phyloP scores from a whole-genome alignment of 1,139 yeast species.

The Pichia sp. region DNA sequence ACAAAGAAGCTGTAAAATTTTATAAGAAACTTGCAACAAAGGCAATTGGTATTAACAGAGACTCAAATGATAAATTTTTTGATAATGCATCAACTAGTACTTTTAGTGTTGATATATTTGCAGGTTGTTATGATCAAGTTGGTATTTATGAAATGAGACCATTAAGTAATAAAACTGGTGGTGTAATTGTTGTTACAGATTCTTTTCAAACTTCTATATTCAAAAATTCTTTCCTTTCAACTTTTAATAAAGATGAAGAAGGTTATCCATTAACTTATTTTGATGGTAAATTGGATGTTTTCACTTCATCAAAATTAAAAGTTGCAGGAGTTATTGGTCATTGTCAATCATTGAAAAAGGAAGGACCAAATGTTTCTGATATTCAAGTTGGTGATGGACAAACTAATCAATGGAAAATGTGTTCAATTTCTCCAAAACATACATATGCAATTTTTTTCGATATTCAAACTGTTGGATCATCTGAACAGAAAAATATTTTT shows the following conservation, averaged over 20 bases:
- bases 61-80: conserved; percentile 34
- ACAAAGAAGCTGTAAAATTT: conserved; percentile 81
- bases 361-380: conserved; percentile 70
- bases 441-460: conserved; percentile 87
- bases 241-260: conserved; percentile 79
- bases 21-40: conserved; percentile 75
- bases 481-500: conserved; percentile 30
- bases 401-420: conserved; percentile 78
- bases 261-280: conserved; percentile 84
- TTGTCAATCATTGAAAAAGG: conserved; percentile 64
- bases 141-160: conserved; percentile 97
- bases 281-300: conserved; percentile 77
- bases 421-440: conserved; percentile 78
- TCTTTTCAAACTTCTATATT: conserved; percentile 95
- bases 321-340: conserved; percentile 93
- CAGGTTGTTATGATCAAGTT: conserved; percentile 96
- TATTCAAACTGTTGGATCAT: conserved; percentile 45
- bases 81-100: conserved; percentile 48
- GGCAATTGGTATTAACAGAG: conserved; percentile 38
- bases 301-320: conserved; percentile 83
- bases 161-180: conserved; percentile 85
- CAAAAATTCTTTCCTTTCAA: conserved; percentile 85
- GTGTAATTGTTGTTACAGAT: conserved; percentile 83
- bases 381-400: conserved; percentile 92
- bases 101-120: conserved; percentile 87